phyloP scores from a whole-genome alignment of 2,329 filamentous ascomycete species.

The Cordyceps fumosorosea region DNA sequence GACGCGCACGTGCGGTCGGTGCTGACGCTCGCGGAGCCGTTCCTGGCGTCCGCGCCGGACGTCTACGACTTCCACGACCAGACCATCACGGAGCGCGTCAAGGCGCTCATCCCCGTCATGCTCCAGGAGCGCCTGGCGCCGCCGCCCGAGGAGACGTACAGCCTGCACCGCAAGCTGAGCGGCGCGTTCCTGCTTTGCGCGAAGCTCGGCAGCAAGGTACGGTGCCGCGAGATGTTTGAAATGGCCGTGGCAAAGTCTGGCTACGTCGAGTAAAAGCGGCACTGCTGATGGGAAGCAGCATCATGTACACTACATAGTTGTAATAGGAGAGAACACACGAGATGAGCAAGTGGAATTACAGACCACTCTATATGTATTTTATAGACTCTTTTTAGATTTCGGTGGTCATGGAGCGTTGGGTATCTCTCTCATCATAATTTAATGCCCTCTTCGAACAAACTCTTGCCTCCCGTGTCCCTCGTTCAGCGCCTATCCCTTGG shows the following conservation, averaged over 20 bases:
- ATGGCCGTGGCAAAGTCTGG: constrained; percentile 39
- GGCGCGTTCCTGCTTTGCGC: constrained; percentile 93
- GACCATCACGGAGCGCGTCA: constrained; percentile 92
- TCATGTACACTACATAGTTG: not conserved
- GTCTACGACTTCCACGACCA: constrained; percentile 90
- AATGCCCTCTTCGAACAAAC: not conserved
- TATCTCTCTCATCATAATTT: constrained; percentile 8
- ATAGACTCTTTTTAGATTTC: constrained; percentile 2
- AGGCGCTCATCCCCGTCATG: constrained; percentile 86
- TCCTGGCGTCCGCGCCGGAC: constrained; percentile 66
- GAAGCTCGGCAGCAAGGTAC: constrained; percentile 72
- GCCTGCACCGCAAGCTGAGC: constrained; percentile 87
- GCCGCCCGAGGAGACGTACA: constrained; percentile 96
- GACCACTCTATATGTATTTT: not conserved
- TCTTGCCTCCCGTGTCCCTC: too few species aligned
- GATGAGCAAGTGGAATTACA: not conserved
- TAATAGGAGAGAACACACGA: not conserved
- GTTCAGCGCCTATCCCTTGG: constrained; percentile 14
- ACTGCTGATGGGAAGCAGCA: not conserved
- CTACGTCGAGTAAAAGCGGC: constrained; percentile 16
- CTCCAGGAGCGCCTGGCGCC: constrained; percentile 79
- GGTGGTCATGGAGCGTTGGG: not conserved
- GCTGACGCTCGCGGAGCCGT: constrained; percentile 86
- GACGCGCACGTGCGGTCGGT: constrained; percentile 86
- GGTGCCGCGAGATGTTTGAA: constrained; percentile 73